phyloP scores from a whole-genome alignment of 768 basidiomycete species.

The Lactarius deliciosus region DNA sequence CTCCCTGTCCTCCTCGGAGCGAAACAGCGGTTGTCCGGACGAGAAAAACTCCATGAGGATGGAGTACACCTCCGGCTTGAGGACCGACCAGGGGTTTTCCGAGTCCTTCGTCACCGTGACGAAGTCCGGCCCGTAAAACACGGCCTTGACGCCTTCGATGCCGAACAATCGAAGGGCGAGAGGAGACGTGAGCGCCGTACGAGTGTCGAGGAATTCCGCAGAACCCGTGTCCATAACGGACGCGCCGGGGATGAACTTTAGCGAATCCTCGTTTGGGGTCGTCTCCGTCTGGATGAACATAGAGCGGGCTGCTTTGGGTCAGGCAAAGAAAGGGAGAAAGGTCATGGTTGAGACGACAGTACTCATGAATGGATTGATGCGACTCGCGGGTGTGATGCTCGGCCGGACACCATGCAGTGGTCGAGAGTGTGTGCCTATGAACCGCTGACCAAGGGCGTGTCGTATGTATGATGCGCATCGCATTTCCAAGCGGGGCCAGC shows the following conservation, averaged over 20 bases:
- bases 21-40: slow-evolving; percentile 83
- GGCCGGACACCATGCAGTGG: slow-evolving; percentile 19
- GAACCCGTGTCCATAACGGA: slow-evolving; percentile 85
- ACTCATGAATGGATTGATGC: slow-evolving; percentile 38
- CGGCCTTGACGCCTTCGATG: slow-evolving; percentile 81
- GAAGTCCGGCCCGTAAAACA: slow-evolving; percentile 98
- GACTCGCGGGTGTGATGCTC: slow-evolving; percentile 4
- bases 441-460: slow-evolving; percentile 7
- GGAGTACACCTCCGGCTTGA: slow-evolving; percentile 97
- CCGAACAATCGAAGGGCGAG: slow-evolving; percentile 95
- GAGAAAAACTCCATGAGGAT: slow-evolving; percentile 98
- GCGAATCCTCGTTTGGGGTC: slow-evolving; percentile 95
- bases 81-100: slow-evolving; percentile 80
- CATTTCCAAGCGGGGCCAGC: background rate
- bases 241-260: slow-evolving; percentile 96
- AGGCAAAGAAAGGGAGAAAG: background rate
- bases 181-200: slow-evolving; percentile 83
- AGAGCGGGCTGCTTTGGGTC: slow-evolving; percentile 54
- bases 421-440: slow-evolving; percentile 20
- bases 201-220: slow-evolving; percentile 92
- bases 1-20: slow-evolving; percentile 74
- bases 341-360: slow-evolving; percentile 31
- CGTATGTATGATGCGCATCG: slow-evolving; percentile 13
- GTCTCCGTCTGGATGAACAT: slow-evolving; percentile 99
- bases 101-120: slow-evolving; percentile 92